phyloP scores from a whole-genome alignment of 352 stramenopile species.

The Globisporangium spinosum region DNA sequence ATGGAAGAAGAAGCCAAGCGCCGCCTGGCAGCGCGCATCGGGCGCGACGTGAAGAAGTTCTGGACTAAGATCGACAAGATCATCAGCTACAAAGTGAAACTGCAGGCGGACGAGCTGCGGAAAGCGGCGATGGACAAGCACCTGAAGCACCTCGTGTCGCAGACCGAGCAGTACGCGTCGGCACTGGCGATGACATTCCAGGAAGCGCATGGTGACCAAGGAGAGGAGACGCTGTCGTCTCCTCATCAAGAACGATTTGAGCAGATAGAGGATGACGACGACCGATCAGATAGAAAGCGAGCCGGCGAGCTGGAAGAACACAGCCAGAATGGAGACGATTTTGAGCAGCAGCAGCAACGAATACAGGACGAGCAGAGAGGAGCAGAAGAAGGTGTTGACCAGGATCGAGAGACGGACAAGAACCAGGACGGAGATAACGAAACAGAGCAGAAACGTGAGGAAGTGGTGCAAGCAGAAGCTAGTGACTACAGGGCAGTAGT shows the following conservation, averaged over 20 bases:
- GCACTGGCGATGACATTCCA: slow-evolving; percentile 70
- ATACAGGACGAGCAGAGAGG: not conserved
- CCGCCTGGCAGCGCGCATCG: slow-evolving; percentile 73
- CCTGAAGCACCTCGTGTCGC: slow-evolving; percentile 91
- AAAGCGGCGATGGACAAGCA: slow-evolving; percentile 95
- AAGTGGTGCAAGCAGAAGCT: not conserved
- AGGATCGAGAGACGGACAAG: not conserved
- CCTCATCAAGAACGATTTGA: not conserved
- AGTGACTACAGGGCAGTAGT: not conserved
- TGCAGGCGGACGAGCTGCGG: slow-evolving; percentile 82
- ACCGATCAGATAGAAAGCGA: not conserved
- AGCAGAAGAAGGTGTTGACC: not conserved
- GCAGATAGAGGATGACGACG: not conserved
- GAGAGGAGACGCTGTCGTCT: not conserved
- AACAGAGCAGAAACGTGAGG: not conserved
- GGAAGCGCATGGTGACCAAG: slow-evolving; percentile 12
- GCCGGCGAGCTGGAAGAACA: not conserved
- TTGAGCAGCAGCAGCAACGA: not conserved
- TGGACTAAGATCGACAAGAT: slow-evolving; percentile 99
- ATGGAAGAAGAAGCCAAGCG: slow-evolving; percentile 39
- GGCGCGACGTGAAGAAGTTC: slow-evolving; percentile 89
- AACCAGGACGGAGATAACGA: not conserved
- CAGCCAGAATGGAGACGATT: not conserved
- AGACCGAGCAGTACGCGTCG: slow-evolving; percentile 96
- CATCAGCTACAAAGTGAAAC: slow-evolving; percentile 96